Evolutionary conservation across 2,329 filamentous ascomycete genomes (phyloP), one percentile per base, ranked within the genome.

Genomic region (Penicillium sp.): DNA sequence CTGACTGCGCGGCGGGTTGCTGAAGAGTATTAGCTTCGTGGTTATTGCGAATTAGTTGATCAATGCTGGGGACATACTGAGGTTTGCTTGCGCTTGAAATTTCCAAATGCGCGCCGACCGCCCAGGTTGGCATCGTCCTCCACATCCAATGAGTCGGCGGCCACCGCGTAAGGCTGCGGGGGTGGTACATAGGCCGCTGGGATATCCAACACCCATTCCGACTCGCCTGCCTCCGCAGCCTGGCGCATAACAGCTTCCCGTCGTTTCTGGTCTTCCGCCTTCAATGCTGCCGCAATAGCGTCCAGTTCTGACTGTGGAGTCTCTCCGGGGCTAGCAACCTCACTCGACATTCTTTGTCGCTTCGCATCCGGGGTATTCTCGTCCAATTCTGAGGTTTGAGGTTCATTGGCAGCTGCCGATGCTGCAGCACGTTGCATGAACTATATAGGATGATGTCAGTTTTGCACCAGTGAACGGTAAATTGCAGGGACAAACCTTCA

Each of bases 381-480:
- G 53, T 85, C 81, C 73, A 45, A 80, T 75, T 9, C 86, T 10
- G 60, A 46, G 76, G 54, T 65, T 65, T 55, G 80, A 16, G 77
- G 71, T 57, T 72, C 47, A 74, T 68, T 55, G 67, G 75, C 29
- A 58, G 75, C 70, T 5, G 76, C 78, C 21, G 87, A 83, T 46
- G 87, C 86, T 46, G 87, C 88, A 59, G 90, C 89, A 67, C 92
- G 85, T 79, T 96, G 92, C 92, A 97, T 97, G 71, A 97, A 97
- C 79, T 86, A 65, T 86, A 65, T 29, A 47, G 23, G 19, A 21
- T 42, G 19, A 40, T 21, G 52, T 65, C 47, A 59, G 49, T 28
- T 34, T 18, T 37, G 19, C 19, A 18, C 14, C 18, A 16, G 8
- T 43, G 48, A 24, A 51, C 39, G 28, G 36, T 37, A 13, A 13